Evolutionary conservation across 2,329 filamentous ascomycete species (phyloP).

Genomic region (Colletotrichum limetticola): DNA sequence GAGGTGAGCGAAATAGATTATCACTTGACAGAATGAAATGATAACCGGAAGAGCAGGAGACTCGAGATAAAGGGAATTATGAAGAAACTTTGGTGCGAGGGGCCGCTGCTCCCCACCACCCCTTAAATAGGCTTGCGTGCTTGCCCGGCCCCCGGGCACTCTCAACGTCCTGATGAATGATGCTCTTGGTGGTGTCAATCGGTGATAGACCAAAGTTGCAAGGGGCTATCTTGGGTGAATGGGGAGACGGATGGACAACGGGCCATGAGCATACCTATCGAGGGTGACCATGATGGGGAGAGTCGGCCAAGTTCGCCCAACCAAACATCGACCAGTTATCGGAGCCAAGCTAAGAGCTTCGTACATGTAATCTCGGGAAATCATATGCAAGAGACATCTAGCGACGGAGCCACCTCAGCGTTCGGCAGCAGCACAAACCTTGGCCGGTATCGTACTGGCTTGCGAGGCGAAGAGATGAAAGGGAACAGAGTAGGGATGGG

Average conservation of each 20-base stretch:
- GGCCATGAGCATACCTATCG: constrained; percentile 23
- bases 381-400: constrained; percentile 46
- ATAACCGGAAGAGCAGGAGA: neutral
- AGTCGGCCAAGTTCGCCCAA: constrained; percentile 41
- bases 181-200: constrained; percentile 36
- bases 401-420: constrained; percentile 43
- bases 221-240: constrained; percentile 31
- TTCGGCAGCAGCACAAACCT: constrained; percentile 43
- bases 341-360: constrained; percentile 32
- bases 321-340: constrained; percentile 52
- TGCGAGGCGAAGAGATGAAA: constrained; percentile 8
- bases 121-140: constrained; percentile 32
- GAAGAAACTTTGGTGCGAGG: constrained; percentile 8
- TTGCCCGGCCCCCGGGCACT: constrained; percentile 8
- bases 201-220: constrained; percentile 31
- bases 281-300: constrained; percentile 22
- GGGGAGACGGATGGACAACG: constrained; percentile 29
- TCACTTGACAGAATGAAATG: constrained; percentile 13
- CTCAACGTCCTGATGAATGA: constrained; percentile 11
- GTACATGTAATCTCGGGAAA: constrained; percentile 47
- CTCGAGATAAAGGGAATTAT: neutral
- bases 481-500: neutral
- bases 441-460: constrained; percentile 15
- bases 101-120: constrained; percentile 16
- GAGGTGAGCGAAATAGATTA: neutral